phyloP scores from a whole-genome alignment of 176 grass and related monocot species.

The Melocanna baccifera region DNA sequence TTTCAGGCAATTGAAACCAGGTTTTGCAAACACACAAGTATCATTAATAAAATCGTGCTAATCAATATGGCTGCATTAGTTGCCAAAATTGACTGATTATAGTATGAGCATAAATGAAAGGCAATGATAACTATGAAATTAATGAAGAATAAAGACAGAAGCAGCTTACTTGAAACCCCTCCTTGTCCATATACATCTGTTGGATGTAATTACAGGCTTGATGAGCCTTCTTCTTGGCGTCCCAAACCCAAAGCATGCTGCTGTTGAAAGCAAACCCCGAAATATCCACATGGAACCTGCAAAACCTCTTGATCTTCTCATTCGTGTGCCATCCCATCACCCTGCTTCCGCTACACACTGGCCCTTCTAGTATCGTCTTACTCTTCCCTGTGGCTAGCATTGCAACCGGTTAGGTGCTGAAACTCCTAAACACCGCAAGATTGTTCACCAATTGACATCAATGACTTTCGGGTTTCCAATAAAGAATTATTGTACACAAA shows the following conservation, averaged over 20 bases:
- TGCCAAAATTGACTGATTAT: neutral
- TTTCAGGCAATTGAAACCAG: too few relatives aligned
- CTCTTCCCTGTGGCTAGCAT: slow-evolving; percentile 44
- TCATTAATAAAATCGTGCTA: neutral
- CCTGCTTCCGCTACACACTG: slow-evolving; percentile 42
- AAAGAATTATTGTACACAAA: neutral
- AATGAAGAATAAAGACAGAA: neutral
- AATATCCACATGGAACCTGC: slow-evolving; percentile 54
- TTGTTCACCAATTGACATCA: neutral
- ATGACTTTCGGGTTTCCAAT: neutral
- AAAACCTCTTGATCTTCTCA: slow-evolving; percentile 31
- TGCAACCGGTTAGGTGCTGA: slow-evolving; percentile 69
- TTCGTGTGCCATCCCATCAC: slow-evolving; percentile 67
- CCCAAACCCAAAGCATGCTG: slow-evolving; percentile 63
- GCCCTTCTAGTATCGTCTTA: slow-evolving; percentile 53
- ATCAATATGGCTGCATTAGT: neutral
- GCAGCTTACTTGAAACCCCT: slow-evolving; percentile 50
- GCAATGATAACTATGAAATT: neutral
- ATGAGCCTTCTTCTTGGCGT: slow-evolving; percentile 51
- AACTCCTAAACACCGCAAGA: slow-evolving; percentile 42
- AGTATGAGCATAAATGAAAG: neutral
- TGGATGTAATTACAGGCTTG: slow-evolving; percentile 51
- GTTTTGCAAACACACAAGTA: neutral
- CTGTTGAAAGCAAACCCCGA: slow-evolving; percentile 77
- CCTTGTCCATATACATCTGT: slow-evolving; percentile 38